Evolutionary conservation across 2,329 filamentous ascomycete species (phyloP).

Genomic region (Raffaelea albimanens): DNA sequence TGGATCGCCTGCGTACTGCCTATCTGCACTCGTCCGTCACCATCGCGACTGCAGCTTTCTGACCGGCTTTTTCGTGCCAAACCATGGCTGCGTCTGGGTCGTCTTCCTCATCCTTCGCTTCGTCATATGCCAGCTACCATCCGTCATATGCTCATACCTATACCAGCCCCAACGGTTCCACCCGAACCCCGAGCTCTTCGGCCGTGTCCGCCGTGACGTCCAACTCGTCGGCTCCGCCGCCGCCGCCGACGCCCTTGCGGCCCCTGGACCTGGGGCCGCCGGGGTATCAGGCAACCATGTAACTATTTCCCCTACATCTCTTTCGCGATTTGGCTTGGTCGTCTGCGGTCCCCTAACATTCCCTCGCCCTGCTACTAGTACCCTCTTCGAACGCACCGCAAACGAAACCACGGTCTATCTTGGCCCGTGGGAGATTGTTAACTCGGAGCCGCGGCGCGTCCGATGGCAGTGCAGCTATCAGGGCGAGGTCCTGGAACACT

Average conservation of each 20-base stretch:
- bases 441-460: slow-evolving; percentile 36
- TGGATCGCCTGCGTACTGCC: background rate
- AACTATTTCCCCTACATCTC: slow-evolving; percentile 14
- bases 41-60: background rate
- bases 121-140: slow-evolving; percentile 32
- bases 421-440: slow-evolving; percentile 43
- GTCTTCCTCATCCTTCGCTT: slow-evolving; percentile 38
- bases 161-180: slow-evolving; percentile 33
- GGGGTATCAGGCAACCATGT: slow-evolving; percentile 46
- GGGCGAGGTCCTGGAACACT: slow-evolving; percentile 42
- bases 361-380: slow-evolving; percentile 22
- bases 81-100: slow-evolving; percentile 24
- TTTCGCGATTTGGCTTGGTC: too few species aligned
- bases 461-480: slow-evolving; percentile 44
- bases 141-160: slow-evolving; percentile 31
- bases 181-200: slow-evolving; percentile 36
- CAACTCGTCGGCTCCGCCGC: slow-evolving; percentile 28
- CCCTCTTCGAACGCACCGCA: slow-evolving; percentile 38
- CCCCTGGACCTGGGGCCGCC: slow-evolving; percentile 42
- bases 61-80: slow-evolving; percentile 2
- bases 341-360: background rate
- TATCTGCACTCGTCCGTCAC: background rate
- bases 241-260: slow-evolving; percentile 28
- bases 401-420: slow-evolving; percentile 41
- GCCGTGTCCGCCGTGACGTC: slow-evolving; percentile 32